A percentile compares a stretch with the other conserved stretches of the same genome.
phyloP scores from a whole-genome alignment of 108 stramenopile species.

The Skeletonema potamos region DNA sequence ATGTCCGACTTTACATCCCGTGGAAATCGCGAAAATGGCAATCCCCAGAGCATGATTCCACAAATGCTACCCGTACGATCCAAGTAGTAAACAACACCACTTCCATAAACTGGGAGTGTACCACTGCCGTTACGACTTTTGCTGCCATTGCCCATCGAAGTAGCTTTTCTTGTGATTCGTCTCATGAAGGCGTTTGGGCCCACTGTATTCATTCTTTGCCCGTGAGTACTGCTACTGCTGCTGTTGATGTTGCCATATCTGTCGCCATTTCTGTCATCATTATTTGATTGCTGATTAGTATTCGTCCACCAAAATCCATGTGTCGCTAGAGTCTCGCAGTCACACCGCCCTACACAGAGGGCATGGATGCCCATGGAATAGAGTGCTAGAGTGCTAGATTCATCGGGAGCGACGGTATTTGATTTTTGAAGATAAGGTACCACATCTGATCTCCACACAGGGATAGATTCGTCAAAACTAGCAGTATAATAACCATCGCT shows the following conservation, averaged over 20 bases:
- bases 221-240: background rate
- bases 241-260: too few relatives aligned
- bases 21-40: constrained; percentile 59
- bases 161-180: constrained; percentile 39
- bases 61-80: constrained; percentile 70
- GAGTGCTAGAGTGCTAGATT: constrained; percentile 42
- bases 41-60: constrained; percentile 86
- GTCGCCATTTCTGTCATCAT: constrained; percentile 1
- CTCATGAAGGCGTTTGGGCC: constrained; percentile 42
- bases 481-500: background rate
- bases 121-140: constrained; percentile 7
- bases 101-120: constrained; percentile 64
- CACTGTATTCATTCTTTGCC: background rate
- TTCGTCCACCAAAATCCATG: constrained; percentile 91
- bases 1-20: constrained; percentile 30
- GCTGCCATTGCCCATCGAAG: constrained; percentile 2
- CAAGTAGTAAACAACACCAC: constrained; percentile 80
- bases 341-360: constrained; percentile 77
- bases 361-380: constrained; percentile 70
- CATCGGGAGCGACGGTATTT: background rate
- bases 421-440: constrained; percentile 37
- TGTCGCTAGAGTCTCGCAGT: constrained; percentile 73
- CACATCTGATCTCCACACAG: constrained; percentile 79
- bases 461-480: constrained; percentile 51
- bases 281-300: constrained; percentile 48